Evolutionary conservation across 139 green algal species (phyloP).

Genomic region (Asterochloris erici): DNA sequence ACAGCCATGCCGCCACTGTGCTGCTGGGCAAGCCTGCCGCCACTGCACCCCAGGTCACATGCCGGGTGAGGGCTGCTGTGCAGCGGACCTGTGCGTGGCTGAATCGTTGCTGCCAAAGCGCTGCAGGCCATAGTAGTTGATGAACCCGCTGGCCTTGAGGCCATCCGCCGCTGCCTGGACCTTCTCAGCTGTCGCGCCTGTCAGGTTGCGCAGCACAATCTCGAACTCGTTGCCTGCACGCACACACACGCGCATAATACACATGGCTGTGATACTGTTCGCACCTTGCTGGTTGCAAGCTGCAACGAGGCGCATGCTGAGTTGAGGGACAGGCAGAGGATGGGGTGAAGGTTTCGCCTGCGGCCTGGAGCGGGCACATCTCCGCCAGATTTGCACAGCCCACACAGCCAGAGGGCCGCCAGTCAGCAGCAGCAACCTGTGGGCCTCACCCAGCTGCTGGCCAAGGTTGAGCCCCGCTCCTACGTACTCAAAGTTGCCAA

Average conservation of each 20-base stretch:
- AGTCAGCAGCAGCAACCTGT: neutral
- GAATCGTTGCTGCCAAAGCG: slow-evolving; percentile 79
- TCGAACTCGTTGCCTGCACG: slow-evolving; percentile 27
- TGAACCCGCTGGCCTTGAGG: slow-evolving; percentile 64
- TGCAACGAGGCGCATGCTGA: neutral
- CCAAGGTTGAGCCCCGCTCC: slow-evolving; percentile 17
- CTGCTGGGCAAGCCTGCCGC: too few species aligned
- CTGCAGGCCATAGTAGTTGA: slow-evolving; percentile 97
- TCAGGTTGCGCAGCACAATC: slow-evolving; percentile 15
- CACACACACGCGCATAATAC: neutral
- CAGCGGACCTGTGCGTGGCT: slow-evolving; percentile 64
- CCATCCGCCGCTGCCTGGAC: slow-evolving; percentile 41
- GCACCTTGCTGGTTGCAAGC: neutral
- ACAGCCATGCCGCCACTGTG: too few species aligned
- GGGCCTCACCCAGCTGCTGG: neutral
- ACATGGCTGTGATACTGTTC: neutral
- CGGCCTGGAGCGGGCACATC: neutral
- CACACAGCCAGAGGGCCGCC: neutral
- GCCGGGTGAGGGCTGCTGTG: too few species aligned
- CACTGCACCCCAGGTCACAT: too few species aligned
- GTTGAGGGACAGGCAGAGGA: neutral
- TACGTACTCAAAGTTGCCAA: slow-evolving; percentile 32
- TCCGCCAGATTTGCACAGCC: neutral
- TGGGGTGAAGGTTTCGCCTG: neutral
- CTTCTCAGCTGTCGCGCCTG: slow-evolving; percentile 6